Base-by-base conservation (phyloP, 2,329 filamentous ascomycete genomes). In the Rachicladosporium sp. region DNA sequence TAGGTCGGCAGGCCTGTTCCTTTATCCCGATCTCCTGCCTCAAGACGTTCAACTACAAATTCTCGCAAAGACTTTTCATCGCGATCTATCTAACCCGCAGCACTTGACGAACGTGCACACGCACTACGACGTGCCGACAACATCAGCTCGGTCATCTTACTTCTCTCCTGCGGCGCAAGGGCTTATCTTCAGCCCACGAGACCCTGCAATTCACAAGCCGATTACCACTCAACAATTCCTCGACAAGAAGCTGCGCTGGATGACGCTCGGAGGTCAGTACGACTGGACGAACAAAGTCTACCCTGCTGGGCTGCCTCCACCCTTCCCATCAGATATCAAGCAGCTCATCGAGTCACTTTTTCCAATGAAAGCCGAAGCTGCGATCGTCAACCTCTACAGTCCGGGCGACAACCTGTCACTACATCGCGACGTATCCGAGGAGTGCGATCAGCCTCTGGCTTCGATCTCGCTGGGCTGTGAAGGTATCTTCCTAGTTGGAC, bases 191-290 rank as follows among this genome's bases (percentile, higher is more conserved):
- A 10, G 33, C 8, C 85, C 89, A 5, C 82, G 82, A 40, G 78
- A 93, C 51, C 68, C 82, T 0, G 47, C 59, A 0, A 62, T 87
- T n/a, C 88, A 95, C 62, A 83, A 80, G 44, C 71, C 84, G 2
- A 66, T 95, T 7, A 71, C 74, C 2, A 67, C 82, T 38, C 67
- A 73, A 36, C 78, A 80, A 53, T 75, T 89, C 23, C 68, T 96
- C 33, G 74, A 79, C 42, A 82, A 80, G 46, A 88, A 84, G 45
- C 72, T 96, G 13, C 85, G 89, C 50, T 98, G 91, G 91, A 75
- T 93, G 32, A 96, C 89, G 0, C 73, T 98, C 2, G 91, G 91
- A 36, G 89, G 87, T 0, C 91, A 96, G 59, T 96, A 96, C 60
- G 84, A 96, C 64, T 96, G 89, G 91, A 93, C 87, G 0, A 74